Evolutionary conservation across 78 protist genomes (phyloP).

Genomic region (Dictyostelium purpureum): DNA sequence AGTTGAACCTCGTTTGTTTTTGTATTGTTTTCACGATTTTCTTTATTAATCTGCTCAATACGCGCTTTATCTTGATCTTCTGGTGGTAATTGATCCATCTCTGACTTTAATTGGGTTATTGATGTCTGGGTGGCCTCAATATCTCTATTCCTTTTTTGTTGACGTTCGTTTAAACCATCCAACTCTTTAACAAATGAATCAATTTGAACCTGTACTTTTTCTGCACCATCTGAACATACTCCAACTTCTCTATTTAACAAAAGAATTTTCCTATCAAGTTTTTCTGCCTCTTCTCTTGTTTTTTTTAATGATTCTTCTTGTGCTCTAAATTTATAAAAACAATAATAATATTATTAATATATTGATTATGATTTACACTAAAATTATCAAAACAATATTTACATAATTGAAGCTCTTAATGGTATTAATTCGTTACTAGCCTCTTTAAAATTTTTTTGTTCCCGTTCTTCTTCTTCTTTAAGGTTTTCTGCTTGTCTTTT

Average conservation of each 20-base stretch:
- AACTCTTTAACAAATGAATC: neutral
- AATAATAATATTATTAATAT: neutral
- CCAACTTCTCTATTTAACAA: no score
- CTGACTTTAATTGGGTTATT: no score
- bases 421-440: neutral
- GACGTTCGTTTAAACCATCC: neutral
- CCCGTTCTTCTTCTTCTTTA: neutral
- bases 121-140: neutral
- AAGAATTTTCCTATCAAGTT: no score
- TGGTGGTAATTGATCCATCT: neutral
- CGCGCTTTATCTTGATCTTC: conserved; percentile 20
- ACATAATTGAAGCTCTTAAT: neutral
- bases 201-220: neutral
- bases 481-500: neutral
- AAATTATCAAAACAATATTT: neutral
- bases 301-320: neutral
- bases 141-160: neutral
- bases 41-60: neutral
- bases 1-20: neutral
- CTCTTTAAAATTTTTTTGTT: neutral
- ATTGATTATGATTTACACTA: neutral
- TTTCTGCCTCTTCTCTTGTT: neutral
- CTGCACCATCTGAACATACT: no score
- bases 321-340: neutral
- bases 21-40: neutral